Conservation (phyloP, 495 filamentous ascomycete species). For the Trichoderma orchidacearum region DNA sequence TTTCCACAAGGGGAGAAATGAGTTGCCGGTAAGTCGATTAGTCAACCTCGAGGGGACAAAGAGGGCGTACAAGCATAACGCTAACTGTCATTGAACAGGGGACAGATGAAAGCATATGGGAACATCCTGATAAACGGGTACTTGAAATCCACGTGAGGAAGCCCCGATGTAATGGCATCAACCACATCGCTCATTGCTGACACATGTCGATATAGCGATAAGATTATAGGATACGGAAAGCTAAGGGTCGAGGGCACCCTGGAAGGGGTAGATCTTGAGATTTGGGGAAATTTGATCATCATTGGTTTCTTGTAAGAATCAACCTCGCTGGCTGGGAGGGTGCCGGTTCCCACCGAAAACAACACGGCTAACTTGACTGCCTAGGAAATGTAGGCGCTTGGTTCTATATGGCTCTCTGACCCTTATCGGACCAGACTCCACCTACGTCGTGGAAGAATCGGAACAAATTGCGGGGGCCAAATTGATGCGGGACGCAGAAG, state of each 20-base stretch:
- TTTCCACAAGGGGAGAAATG: constrained; percentile 17
- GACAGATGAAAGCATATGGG: constrained; percentile 19
- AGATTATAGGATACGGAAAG: constrained; percentile 28
- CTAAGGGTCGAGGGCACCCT: constrained; percentile 20
- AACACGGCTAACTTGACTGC: not conserved
- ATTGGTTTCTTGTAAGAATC: constrained; percentile 21
- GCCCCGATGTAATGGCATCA: not conserved
- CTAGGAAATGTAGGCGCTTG: constrained; percentile 20
- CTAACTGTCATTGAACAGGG: constrained; percentile 7
- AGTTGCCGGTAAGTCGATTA: constrained; percentile 9
- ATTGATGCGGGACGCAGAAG: constrained; percentile 15
- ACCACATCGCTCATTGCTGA: not conserved
- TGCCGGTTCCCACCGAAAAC: not conserved
- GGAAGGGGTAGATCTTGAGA: constrained; percentile 20
- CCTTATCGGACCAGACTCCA: constrained; percentile 23
- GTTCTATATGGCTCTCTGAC: constrained; percentile 23
- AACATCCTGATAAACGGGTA: constrained; percentile 18
- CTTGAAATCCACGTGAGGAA: constrained; percentile 8
- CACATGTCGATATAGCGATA: constrained; percentile 10
- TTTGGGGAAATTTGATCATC: constrained; percentile 21
- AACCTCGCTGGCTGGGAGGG: not conserved
- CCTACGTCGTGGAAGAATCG: constrained; percentile 17
- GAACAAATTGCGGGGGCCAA: constrained; percentile 23
- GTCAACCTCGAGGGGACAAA: not conserved
- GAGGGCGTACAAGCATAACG: not conserved